A percentile compares a stretch with the other conserved stretches of the same genome.
These are phyloP conservation scores for Xylaria nigripes DNA, from an alignment of 495 filamentous ascomycete genomes.

Conservation along the genomic window DNA sequence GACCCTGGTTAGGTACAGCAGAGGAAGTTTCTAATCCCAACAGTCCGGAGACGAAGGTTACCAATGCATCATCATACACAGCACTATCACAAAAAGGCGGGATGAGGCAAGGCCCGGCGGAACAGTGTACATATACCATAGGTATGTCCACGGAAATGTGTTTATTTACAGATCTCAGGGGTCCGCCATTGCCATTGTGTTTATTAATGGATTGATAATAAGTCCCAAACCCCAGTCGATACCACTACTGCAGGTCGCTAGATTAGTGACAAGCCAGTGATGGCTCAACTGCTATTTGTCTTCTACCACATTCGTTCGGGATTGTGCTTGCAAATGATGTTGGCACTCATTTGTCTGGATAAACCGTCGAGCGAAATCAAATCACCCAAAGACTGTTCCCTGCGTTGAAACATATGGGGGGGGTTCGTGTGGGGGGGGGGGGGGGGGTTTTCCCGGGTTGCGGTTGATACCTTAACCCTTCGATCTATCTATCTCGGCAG, in stretches of 20 bases:
- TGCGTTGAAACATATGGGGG: not conserved
- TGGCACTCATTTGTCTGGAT: not conserved
- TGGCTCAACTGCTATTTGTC: not conserved
- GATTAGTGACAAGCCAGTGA: not conserved
- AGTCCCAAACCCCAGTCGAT: not conserved
- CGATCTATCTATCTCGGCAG: not conserved
- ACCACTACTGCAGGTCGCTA: not conserved
- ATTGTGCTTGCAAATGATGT: not conserved
- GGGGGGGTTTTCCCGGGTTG: not conserved
- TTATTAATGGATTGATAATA: not conserved
- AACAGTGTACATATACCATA: not conserved
- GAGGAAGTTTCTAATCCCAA: not conserved
- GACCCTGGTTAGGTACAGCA: not conserved
- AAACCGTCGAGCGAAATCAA: not conserved
- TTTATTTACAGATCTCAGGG: not conserved
- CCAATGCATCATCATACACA: not conserved
- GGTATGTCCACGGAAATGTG: not conserved
- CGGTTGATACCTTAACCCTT: not conserved
- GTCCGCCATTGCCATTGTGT: not conserved
- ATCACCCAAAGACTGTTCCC: constrained; percentile 1
- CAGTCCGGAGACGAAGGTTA: not conserved
- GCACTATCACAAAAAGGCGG: not conserved
- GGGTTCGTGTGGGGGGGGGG: no score
- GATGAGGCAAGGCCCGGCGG: not conserved
- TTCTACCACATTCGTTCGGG: not conserved